Evolutionary conservation across 345 rosid species (phyloP).

Genomic region (Hirschfeldia incana): DNA sequence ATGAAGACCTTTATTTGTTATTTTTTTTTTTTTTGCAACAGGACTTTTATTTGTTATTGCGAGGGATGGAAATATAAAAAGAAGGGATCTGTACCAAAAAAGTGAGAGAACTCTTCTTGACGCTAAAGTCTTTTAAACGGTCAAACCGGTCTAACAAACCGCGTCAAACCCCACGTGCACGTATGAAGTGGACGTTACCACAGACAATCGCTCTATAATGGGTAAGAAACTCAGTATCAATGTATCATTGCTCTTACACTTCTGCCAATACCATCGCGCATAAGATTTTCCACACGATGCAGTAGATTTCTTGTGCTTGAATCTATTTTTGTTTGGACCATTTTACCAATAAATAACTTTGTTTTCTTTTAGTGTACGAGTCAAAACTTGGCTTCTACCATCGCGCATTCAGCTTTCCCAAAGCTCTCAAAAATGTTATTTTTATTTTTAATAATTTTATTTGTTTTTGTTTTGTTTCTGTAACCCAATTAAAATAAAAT

Average conservation of each 20-base stretch:
- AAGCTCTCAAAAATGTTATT: too few relatives aligned
- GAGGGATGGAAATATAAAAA: not conserved
- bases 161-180: constrained; percentile 39
- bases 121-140: constrained; percentile 29
- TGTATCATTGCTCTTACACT: constrained; percentile 30
- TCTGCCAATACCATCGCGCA: constrained; percentile 13
- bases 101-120: constrained; percentile 23
- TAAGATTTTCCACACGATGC: not conserved
- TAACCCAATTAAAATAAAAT: too few relatives aligned
- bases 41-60: not conserved
- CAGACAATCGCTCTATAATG: constrained; percentile 22
- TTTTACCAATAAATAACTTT: constrained; percentile 15
- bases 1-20: not conserved
- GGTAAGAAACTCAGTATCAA: constrained; percentile 10
- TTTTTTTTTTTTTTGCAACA: too few relatives aligned
- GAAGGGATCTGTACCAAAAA: constrained; percentile 8
- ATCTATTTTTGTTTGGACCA: constrained; percentile 16
- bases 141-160: constrained; percentile 33
- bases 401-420: too few relatives aligned
- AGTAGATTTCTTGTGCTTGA: constrained; percentile 40
- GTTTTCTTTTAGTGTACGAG: constrained; percentile 18
- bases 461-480: too few relatives aligned
- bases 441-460: too few relatives aligned
- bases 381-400: constrained; percentile 8
- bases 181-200: constrained; percentile 34